Evolutionary conservation across 2,329 filamentous ascomycete genomes (phyloP), one percentile per base, ranked within the genome.

Genomic region (Arthroderma sp.): DNA sequence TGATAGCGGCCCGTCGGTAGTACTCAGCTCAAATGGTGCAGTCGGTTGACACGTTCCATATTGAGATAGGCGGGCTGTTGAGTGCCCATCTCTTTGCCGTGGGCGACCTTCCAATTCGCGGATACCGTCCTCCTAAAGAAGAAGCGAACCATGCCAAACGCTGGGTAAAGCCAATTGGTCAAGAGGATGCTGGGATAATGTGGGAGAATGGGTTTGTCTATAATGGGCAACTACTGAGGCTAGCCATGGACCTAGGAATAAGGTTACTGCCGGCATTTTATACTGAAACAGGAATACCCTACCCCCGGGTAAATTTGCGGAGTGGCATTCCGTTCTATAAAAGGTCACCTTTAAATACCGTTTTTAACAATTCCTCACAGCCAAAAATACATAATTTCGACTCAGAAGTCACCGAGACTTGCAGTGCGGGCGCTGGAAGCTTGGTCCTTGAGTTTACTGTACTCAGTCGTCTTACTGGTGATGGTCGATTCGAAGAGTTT

Each of bases 351-450:
- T 66, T 91, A 27, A 82, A 91, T 53, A 32, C 50, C n/a, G 49
- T 40, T 33, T 48, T 50, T 53, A 58, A 42, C 58, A 38, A n/a
- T 6, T 41, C 42, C 34, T 38, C 46, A 5, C 45, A 47, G 30
- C 43, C 43, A 2, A 28, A 46, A 22, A 29, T 51, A 11, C 48
- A 44, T 1, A 38, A 53, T 42, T 52, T 51, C 36, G 53, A 55
- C 15, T 63, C 67, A 34, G 89, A 98, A 61, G 82, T 93, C 39
- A 96, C 91, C 0, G 91, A 96, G 66, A 98, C 87, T 0, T 98
- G 91, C 65, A 94, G 86, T 58, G 91, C 91, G 1, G 91, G 91
- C 37, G 91, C 91, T n/a, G 91, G 88, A 44, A 96, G 88, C 61
- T 70, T 98, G 28, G 86, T 95, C 2, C 74, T 98, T 1, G 91